Conservation (phyloP, 2,329 filamentous ascomycete species). For the Fusarium sarcochroum region DNA sequence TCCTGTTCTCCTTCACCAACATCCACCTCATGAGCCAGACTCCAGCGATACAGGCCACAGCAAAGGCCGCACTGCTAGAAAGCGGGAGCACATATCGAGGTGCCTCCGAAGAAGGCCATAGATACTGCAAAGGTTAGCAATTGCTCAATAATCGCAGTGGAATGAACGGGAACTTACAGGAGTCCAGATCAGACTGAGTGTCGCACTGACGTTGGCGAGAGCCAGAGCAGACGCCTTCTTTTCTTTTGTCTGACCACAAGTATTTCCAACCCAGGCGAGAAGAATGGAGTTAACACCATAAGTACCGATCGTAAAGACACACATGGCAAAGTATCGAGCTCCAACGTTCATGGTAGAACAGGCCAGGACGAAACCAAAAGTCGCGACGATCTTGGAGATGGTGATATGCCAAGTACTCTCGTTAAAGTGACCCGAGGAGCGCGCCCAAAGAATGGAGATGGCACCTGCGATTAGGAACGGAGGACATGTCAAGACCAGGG, state of each 20-base stretch:
- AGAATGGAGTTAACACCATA: conserved; percentile 60
- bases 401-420: conserved; percentile 39
- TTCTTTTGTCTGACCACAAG: conserved; percentile 62
- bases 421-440: conserved; percentile 42
- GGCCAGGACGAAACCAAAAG: conserved; percentile 46
- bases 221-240: conserved; percentile 63
- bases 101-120: conserved; percentile 41
- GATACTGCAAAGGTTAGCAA: conserved; percentile 22
- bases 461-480: conserved; percentile 62
- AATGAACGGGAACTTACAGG: conserved; percentile 14
- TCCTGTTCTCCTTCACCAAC: conserved; percentile 48
- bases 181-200: conserved; percentile 42
- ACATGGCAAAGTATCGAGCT: conserved; percentile 50
- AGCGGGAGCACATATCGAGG: conserved; percentile 42
- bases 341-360: conserved; percentile 47
- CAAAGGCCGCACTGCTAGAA: conserved; percentile 45
- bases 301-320: conserved; percentile 55
- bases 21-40: conserved; percentile 48
- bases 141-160: accelerated
- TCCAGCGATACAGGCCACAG: conserved; percentile 52
- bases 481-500: conserved; percentile 64
- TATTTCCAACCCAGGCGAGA: conserved; percentile 59
- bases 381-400: conserved; percentile 56
- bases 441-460: conserved; percentile 40
- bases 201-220: conserved; percentile 41